A percentile compares a stretch with the other conserved stretches of the same genome.
Evolutionary conservation across 257 asterid genomes (phyloP).

Genomic region (Galeopsis tetrahit): DNA sequence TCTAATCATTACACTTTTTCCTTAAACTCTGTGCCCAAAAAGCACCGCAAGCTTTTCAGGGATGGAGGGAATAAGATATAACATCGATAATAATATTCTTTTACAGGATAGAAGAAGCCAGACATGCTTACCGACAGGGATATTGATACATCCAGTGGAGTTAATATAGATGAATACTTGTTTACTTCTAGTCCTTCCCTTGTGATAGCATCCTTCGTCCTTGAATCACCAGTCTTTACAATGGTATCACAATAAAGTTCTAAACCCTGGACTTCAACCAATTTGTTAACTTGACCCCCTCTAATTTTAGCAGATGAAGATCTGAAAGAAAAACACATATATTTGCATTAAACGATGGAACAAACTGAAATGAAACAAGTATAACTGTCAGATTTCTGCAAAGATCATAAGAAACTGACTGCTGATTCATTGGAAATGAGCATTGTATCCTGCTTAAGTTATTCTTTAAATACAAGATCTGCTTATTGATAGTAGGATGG

Average conservation of each 20-base stretch:
- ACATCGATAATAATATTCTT: conserved; percentile 9
- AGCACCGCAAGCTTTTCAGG: no score
- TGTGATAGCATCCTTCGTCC: conserved; percentile 37
- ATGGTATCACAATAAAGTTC: conserved; percentile 68
- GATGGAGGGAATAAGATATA: conserved; percentile 5
- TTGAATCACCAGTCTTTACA: conserved; percentile 47
- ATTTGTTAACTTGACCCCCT: conserved; percentile 88
- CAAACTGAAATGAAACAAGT: conserved; percentile 18
- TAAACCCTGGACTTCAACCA: conserved; percentile 75
- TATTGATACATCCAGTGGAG: conserved; percentile 68
- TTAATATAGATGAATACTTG: conserved; percentile 50
- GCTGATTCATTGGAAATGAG: not conserved
- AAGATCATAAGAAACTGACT: conserved; percentile 9
- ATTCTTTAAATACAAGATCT: not conserved
- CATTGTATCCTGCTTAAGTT: conserved; percentile 11
- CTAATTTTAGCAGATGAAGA: conserved; percentile 62
- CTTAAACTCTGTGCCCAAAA: no score
- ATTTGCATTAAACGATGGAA: conserved; percentile 30
- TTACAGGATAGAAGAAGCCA: conserved; percentile 12
- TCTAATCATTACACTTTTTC: no score
- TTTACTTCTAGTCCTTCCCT: conserved; percentile 43
- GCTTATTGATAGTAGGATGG: conserved; percentile 12
- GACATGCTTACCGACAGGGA: conserved; percentile 70
- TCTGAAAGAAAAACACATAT: conserved; percentile 45
- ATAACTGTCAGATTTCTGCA: conserved; percentile 18